Base-by-base conservation (phyloP, 768 basidiomycete species). In the Tylopilus felleus region DNA sequence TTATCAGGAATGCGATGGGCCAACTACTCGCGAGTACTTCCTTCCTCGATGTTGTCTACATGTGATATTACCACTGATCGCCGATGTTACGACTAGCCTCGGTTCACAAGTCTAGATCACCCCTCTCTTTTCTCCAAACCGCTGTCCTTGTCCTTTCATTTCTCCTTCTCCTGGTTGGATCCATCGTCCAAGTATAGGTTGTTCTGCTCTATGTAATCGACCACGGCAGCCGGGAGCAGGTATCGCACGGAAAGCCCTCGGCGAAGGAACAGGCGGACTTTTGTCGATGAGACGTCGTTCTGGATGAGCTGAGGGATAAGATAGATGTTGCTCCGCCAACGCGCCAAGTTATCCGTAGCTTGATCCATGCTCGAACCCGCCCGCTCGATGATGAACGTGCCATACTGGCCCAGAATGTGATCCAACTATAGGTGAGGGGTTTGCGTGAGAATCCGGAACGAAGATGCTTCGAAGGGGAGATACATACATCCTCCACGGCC, bases 241-340 rank as follows among this genome's bases (percentile, higher is more conserved):
- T 98, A 99, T 61, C 90, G 85, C 60, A 89, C 84, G 29, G 87
- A 90, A 28, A 93, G 80, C 12, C 90, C 90, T 60, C 88, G 80
- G 63, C 88, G 78, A 49, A 92, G 75, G 74, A 91, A 89, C 28
- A 90, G 69, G 31, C 88, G 85, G 59, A 85, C 93, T 77, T 97
- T 98, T 21, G 95, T 97, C 60, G 90, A 93, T 8, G 93, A 95
- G 42, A 98, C 94, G 67, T 98, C 94, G 67, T 98, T 98, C 74
- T 96, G 93, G 60, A 98, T 96, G 51, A 96, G 80, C 70, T 97
- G 94, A 51, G 90, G 87, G 63, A 97, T 88, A 56, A 98, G 83
- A 65, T 93, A 85, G 56, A 96, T 93, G 66, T 93, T 95, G 67
- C 82, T 78, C 57, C 85, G 84, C 86, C 83, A 88, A 57, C 79